Evolutionary conservation across 2,329 filamentous ascomycete species (phyloP).

Genomic region (Alternaria sp.): DNA sequence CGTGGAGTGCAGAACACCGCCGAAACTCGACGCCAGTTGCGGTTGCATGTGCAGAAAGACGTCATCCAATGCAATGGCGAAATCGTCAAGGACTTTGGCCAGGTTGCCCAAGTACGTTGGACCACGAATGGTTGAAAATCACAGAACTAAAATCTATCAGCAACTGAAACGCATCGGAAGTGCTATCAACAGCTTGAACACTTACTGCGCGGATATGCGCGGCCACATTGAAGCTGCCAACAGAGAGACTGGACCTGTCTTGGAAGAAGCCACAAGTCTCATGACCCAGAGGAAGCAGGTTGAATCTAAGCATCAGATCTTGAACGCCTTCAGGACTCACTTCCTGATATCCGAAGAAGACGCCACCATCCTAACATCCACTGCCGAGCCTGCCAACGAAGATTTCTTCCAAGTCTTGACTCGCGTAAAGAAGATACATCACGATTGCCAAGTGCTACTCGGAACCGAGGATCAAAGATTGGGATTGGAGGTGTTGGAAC

Average conservation of each 20-base stretch:
- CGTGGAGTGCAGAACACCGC: conserved; percentile 76
- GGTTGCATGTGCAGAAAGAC: conserved; percentile 86
- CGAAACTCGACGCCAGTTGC: conserved; percentile 78
- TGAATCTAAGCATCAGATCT: conserved; percentile 79
- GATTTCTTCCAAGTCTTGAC: conserved; percentile 79
- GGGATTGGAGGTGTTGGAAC: conserved; percentile 89
- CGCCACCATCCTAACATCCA: conserved; percentile 75
- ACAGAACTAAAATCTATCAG: conserved; percentile 57
- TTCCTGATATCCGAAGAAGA: conserved; percentile 88
- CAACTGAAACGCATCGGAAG: conserved; percentile 86
- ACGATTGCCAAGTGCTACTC: conserved; percentile 86
- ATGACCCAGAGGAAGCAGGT: conserved; percentile 76
- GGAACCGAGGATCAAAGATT: conserved; percentile 89
- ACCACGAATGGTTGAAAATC: conserved; percentile 3
- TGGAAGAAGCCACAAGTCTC: conserved; percentile 79
- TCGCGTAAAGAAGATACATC: conserved; percentile 85
- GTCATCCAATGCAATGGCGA: conserved; percentile 92
- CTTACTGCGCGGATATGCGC: conserved; percentile 81
- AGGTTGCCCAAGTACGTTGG: conserved; percentile 72
- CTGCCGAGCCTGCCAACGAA: conserved; percentile 83
- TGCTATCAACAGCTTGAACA: conserved; percentile 80
- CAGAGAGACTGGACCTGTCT: conserved; percentile 73
- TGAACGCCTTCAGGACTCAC: conserved; percentile 79
- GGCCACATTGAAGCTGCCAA: conserved; percentile 78
- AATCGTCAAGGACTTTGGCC: conserved; percentile 86